Evolutionary conservation across 345 rosid genomes (phyloP), one percentile per base, ranked within the genome.

Genomic region (Eucalyptus regnans): DNA sequence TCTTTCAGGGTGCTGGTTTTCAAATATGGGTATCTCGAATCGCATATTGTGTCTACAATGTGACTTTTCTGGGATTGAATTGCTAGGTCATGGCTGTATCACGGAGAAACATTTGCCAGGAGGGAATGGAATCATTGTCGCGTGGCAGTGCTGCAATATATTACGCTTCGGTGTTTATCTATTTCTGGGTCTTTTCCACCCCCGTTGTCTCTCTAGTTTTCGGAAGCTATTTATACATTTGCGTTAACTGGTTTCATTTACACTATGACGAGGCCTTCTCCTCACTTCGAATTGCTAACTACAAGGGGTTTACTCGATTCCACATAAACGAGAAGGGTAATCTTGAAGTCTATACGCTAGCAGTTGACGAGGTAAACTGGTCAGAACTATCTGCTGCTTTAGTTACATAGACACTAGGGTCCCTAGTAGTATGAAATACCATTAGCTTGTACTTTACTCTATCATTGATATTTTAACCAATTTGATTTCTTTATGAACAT

Each of bases 261-360:
- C 99, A 98, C 94, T 97, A 97, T 87, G 99, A 98, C 86, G 99
- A 98, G 92, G 99, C 99, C 81, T 98, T 98, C 93, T 98, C 99
- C 15, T 98, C 99, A 3, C 98, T 98, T 50, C 93, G 99, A 91
- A 97, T 98, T 89, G 99, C 99, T 90, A 98, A 98, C 91, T 95
- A 98, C 96, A 98, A 98, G 94, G 91, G 99, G 62, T 96, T 98
- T 88, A 94, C 99, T n/a, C 95, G 99, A 88, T 96, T 97, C 92
- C 97, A 95, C 93, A 96, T 98, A 88, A 92, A 89, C 86, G 31
- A 79, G 23, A 92, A 95, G 88, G 96, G 96, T 43, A 95, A 97
- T 91, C 95, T 98, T 48, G 99, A 95, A 91, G 98, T 98, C 88
- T 98, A 93, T 92, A 98, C 99, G 52, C 98, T 98, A 79, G 98